Percentiles rank a stretch among this genome's conserved stretches.
phyloP scores from a whole-genome alignment of 192 early-diverging fungal genomes.

The Cladochytrium replicatum region DNA sequence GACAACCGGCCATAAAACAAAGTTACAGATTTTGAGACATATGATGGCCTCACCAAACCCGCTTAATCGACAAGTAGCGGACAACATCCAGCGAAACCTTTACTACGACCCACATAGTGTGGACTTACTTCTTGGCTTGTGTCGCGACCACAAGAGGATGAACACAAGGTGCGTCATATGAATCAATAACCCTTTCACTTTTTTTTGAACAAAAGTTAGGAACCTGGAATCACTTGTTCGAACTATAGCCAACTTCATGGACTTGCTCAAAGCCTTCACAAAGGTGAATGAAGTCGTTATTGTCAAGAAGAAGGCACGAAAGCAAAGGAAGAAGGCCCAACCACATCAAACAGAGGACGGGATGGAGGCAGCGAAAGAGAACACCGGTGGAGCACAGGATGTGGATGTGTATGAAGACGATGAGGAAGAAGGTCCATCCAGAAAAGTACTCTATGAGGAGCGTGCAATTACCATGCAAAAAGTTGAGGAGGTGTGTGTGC shows the following conservation, averaged over 20 bases:
- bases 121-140: slow-evolving; percentile 46
- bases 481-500: slow-evolving; percentile 29
- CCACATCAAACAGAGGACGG: slow-evolving; percentile 16
- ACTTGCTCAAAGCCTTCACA: slow-evolving; percentile 50
- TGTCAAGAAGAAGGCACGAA: slow-evolving; percentile 13
- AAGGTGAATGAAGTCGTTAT: slow-evolving; percentile 40
- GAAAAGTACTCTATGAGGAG: slow-evolving; percentile 28
- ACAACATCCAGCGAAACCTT: slow-evolving; percentile 58
- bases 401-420: slow-evolving; percentile 9
- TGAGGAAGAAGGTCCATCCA: slow-evolving; percentile 4
- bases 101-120: slow-evolving; percentile 56
- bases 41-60: too few species aligned
- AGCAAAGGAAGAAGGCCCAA: not conserved
- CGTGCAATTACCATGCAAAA: slow-evolving; percentile 38
- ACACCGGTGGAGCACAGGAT: slow-evolving; percentile 5
- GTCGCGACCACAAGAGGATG: slow-evolving; percentile 35
- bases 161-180: slow-evolving; percentile 22
- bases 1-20: not conserved
- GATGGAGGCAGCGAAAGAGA: slow-evolving; percentile 18
- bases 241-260: slow-evolving; percentile 49
- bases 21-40: too few species aligned
- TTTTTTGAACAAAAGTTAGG: too few species aligned
- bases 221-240: slow-evolving; percentile 46
- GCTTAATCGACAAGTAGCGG: slow-evolving; percentile 44
- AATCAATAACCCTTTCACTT: slow-evolving; percentile 3